These are phyloP conservation scores for Boletus austroedulis DNA, from an alignment of 1,284 basidiomycete species.

Conservation along the genomic window DNA sequence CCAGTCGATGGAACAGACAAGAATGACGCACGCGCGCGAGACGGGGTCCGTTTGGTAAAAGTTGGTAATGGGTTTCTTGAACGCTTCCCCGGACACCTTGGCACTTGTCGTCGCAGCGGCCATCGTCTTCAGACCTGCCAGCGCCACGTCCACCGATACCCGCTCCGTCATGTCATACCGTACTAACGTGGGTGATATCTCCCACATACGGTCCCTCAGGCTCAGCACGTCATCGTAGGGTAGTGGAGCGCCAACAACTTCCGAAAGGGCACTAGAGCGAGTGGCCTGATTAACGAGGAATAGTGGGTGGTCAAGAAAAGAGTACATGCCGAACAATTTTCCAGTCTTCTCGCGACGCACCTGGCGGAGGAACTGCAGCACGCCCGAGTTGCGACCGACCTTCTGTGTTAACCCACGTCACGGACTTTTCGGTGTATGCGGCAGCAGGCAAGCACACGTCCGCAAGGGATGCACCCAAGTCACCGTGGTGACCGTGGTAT, in stretches of 20 bases:
- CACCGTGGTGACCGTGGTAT: slow-evolving; percentile 99
- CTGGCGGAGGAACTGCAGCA: slow-evolving; percentile 93
- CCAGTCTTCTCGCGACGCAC: slow-evolving; percentile 96
- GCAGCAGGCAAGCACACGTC: slow-evolving; percentile 93
- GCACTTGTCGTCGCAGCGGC: slow-evolving; percentile 49
- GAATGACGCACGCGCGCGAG: slow-evolving; percentile 68
- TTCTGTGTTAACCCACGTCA: slow-evolving; percentile 97
- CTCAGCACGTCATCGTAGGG: slow-evolving; percentile 91
- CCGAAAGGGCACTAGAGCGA: slow-evolving; percentile 83
- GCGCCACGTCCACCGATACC: slow-evolving; percentile 68
- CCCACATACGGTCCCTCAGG: slow-evolving; percentile 95
- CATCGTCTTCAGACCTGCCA: slow-evolving; percentile 68
- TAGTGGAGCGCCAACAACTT: slow-evolving; percentile 74
- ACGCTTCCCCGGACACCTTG: slow-evolving; percentile 58
- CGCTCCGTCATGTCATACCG: slow-evolving; percentile 85
- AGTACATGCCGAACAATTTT: slow-evolving; percentile 82
- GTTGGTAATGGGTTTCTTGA: slow-evolving; percentile 85
- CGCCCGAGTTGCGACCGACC: slow-evolving; percentile 90
- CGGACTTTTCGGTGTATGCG: slow-evolving; percentile 95
- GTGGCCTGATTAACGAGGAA: not conserved
- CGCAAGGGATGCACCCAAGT: slow-evolving; percentile 93
- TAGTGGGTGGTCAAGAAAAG: not conserved
- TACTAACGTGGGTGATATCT: slow-evolving; percentile 89
- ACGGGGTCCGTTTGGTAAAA: slow-evolving; percentile 97
- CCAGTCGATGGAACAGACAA: not conserved